Percentiles rank a stretch among this genome's conserved stretches.
These are phyloP conservation scores for Naematelia encephala DNA, from an alignment of 768 basidiomycete genomes.

Conservation along the genomic window DNA sequence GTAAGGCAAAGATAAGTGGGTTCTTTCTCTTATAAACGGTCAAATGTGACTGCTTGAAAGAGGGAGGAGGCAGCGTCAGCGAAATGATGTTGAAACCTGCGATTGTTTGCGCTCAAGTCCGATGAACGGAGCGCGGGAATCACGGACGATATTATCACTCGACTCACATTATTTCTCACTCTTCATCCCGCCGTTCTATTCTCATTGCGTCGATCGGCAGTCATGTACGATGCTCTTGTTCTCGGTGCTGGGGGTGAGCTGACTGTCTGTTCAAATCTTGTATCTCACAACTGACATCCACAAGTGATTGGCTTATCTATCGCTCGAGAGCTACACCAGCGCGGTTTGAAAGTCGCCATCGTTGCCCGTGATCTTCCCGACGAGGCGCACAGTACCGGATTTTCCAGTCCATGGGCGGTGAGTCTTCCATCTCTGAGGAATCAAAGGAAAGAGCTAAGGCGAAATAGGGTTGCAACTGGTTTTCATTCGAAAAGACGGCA, in stretches of 20 bases:
- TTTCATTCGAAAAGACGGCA: constrained; percentile 33
- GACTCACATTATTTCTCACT: no score
- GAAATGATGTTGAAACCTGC: no score
- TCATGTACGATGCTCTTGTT: constrained; percentile 39
- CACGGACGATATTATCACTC: no score
- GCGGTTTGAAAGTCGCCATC: constrained; percentile 41
- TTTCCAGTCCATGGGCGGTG: constrained; percentile 52
- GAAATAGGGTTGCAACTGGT: constrained; percentile 48
- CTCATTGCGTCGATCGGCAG: no score
- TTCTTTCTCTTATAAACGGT: no score
- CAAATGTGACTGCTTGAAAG: no score
- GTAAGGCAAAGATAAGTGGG: no score
- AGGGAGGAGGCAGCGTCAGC: no score
- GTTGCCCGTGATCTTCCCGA: constrained; percentile 50
- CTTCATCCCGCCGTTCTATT: no score
- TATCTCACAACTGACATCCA: constrained; percentile 2
- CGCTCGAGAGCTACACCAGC: constrained; percentile 38
- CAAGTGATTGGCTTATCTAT: constrained; percentile 51
- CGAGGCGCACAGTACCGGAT: constrained; percentile 37
- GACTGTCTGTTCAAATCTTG: no score
- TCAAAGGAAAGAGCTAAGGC: background rate
- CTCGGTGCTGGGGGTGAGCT: constrained; percentile 47
- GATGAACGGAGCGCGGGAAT: no score
- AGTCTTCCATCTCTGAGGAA: constrained; percentile 4
- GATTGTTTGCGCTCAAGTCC: no score